A percentile compares a stretch with the other conserved stretches of the same genome.
These are phyloP conservation scores for Coemansia sp. DNA, from an alignment of 192 early-diverging fungal genomes.

Conservation along the genomic window DNA sequence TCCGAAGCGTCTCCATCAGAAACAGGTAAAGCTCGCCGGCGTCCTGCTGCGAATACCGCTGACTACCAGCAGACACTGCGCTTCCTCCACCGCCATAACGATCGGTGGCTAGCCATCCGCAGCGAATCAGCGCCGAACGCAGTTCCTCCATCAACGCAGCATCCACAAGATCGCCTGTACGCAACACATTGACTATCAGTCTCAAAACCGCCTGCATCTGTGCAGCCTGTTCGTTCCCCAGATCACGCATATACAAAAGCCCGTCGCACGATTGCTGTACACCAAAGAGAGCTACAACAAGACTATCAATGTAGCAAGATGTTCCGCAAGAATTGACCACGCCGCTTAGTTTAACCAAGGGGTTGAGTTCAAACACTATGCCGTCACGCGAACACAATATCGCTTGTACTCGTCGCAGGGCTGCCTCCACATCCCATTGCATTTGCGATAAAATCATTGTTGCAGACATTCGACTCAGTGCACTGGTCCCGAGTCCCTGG, in stretches of 20 bases:
- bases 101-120: slow-evolving; percentile 48
- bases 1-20: slow-evolving; percentile 57
- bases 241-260: slow-evolving; percentile 51
- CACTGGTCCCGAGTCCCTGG: slow-evolving; percentile 9
- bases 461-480: slow-evolving; percentile 16
- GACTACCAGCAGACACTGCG: too few species aligned
- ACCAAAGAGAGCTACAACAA: slow-evolving; percentile 67
- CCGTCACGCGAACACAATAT: slow-evolving; percentile 27
- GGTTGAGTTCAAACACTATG: slow-evolving; percentile 18
- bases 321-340: slow-evolving; percentile 60
- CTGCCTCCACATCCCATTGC: slow-evolving; percentile 18
- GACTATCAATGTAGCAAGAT: slow-evolving; percentile 65
- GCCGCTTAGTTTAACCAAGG: slow-evolving; percentile 29
- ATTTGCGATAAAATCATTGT: slow-evolving; percentile 11
- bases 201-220: slow-evolving; percentile 52
- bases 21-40: slow-evolving; percentile 68
- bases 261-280: slow-evolving; percentile 57
- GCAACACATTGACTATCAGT: slow-evolving; percentile 58
- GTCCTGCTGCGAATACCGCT: slow-evolving; percentile 57
- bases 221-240: slow-evolving; percentile 36
- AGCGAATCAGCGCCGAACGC: slow-evolving; percentile 46
- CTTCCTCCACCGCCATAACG: too few species aligned
- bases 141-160: slow-evolving; percentile 53
- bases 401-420: slow-evolving; percentile 15
- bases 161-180: slow-evolving; percentile 57